Evolutionary conservation across 2,329 filamentous ascomycete species (phyloP), one percentile per base, ranked within the genome.

Genomic region (Eutypella sp.): DNA sequence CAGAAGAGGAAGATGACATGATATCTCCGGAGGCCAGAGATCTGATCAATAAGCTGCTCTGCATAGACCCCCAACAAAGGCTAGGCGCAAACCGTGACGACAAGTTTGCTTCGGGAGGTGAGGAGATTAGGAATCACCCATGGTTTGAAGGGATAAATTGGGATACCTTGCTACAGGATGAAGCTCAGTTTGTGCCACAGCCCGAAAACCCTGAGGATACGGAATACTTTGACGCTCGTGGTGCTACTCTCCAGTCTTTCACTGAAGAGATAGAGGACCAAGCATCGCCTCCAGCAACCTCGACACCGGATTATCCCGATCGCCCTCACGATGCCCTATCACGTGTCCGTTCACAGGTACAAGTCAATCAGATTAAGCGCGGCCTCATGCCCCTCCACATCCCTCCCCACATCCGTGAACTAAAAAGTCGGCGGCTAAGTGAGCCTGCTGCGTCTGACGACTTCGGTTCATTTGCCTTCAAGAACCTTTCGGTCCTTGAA

Each of bases 401-500:
- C 39, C 93, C 93, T 27, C 91, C 92, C 5, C 93, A 99, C 62
- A 92, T 99, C 24, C 85, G 93, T 38, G 95, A 99, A 66, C 79
- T 87, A 43, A 89, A 95, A 60, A 91, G 82, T 56, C 81, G 93
- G 52, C 79, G 93, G 56, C 75, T 97, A 33, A 97, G 92, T 64
- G 93, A 99, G 66, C 93, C 93, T 1, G 83, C 92, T 15, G 79
- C 82, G 25, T 78, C 85, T 1, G 93, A 99, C 64, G 95, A 99
- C 63, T 99, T 99, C 72, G 93, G 93, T 25, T 90, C 82, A 51
- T 99, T 99, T 67, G 82, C 89, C 33, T 99, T 96, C 75, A 99
- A 99, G 71, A 99, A 99, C 58, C 71, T 99, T 41, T 91, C 92
- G 0, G 92, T 97, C 18, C 75, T 99, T 16, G 93, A 97, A 59